Percentiles rank a stretch among this genome's conserved stretches.
Conservation (phyloP, 371 early-diverging fungal species). For the Lichtheimia hyalospora region DNA sequence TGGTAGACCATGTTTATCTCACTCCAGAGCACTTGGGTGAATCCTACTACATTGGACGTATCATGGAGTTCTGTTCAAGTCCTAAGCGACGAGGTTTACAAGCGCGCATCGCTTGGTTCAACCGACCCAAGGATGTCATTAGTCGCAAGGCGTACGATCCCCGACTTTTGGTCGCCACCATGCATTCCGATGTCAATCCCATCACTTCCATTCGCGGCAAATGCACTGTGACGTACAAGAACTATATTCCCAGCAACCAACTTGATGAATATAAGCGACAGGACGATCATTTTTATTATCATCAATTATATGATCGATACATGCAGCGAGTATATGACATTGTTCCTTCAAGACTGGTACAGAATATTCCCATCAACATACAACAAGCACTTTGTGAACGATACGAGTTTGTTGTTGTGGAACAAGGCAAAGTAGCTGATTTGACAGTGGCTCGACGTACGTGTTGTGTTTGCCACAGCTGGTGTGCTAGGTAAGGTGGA, state of each 20-base stretch:
- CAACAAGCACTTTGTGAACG: constrained; percentile 62
- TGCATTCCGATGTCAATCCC: constrained; percentile 89
- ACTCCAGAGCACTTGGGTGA: constrained; percentile 76
- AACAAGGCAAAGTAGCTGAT: constrained; percentile 76
- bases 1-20: constrained; percentile 77
- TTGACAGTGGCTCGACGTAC: constrained; percentile 69
- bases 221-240: constrained; percentile 71
- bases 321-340: constrained; percentile 88
- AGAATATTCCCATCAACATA: constrained; percentile 77
- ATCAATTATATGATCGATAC: constrained; percentile 86
- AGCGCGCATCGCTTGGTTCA: constrained; percentile 81
- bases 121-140: constrained; percentile 78
- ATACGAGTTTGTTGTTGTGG: constrained; percentile 82
- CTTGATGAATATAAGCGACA: constrained; percentile 56
- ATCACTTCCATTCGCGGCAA: constrained; percentile 79
- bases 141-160: constrained; percentile 71
- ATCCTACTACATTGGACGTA: constrained; percentile 78
- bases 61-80: constrained; percentile 76
- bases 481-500: constrained; percentile 65
- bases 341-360: constrained; percentile 72
- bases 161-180: constrained; percentile 78
- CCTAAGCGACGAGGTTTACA: constrained; percentile 49
- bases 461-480: constrained; percentile 76
- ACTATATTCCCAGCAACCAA: constrained; percentile 59
- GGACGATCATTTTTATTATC: constrained; percentile 80